These are phyloP conservation scores for Cladorrhinum samala DNA, from an alignment of 495 filamentous ascomycete species.

Conservation along the genomic window DNA sequence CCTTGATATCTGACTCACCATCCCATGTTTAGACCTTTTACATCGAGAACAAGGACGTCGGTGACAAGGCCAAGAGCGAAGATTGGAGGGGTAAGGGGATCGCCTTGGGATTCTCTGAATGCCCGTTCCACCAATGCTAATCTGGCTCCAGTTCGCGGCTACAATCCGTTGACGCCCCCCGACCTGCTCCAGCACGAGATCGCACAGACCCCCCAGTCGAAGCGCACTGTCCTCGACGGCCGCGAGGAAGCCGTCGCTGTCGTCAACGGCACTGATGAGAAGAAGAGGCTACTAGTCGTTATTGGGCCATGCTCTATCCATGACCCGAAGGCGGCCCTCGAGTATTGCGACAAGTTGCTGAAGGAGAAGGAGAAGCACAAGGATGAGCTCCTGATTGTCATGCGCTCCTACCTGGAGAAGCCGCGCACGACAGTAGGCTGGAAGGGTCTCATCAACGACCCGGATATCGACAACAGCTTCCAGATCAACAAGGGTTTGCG, in stretches of 20 bases:
- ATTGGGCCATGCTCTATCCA: constrained; percentile 97
- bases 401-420: constrained; percentile 99
- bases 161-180: constrained; percentile 91
- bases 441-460: constrained; percentile 99
- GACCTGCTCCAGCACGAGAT: constrained; percentile 96
- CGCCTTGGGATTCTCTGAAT: neutral
- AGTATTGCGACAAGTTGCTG: constrained; percentile 84
- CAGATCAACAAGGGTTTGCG: constrained; percentile 97
- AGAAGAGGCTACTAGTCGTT: constrained; percentile 78
- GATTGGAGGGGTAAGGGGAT: constrained; percentile 76
- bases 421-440: constrained; percentile 97
- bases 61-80: constrained; percentile 71
- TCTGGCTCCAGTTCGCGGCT: constrained; percentile 61
- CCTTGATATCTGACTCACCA: constrained; percentile 1
- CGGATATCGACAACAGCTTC: constrained; percentile 97
- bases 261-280: constrained; percentile 71
- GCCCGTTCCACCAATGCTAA: constrained; percentile 7
- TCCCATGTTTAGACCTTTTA: constrained; percentile 45
- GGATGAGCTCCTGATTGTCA: constrained; percentile 86
- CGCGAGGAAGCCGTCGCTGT: constrained; percentile 78
- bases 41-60: constrained; percentile 84
- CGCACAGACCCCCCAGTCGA: constrained; percentile 67
- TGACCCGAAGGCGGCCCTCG: constrained; percentile 83
- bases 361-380: constrained; percentile 83
- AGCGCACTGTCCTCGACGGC: constrained; percentile 69